Conservation (phyloP, 768 basidiomycete species). For the Pisolithus sp. region DNA sequence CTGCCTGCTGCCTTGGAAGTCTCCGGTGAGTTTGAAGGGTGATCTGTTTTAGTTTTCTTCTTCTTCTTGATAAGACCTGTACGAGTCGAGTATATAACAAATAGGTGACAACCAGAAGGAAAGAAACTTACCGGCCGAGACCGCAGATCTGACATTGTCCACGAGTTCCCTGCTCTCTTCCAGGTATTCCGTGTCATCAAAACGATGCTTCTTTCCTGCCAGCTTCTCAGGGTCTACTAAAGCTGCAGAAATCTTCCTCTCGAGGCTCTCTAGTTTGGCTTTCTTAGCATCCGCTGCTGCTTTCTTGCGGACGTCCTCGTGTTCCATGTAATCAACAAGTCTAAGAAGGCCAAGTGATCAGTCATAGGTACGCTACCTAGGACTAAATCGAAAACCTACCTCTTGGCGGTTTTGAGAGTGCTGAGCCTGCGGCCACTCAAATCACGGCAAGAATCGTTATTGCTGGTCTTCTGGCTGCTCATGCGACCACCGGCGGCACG, state of each 20-base stretch:
- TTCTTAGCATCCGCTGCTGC: constrained; percentile 72
- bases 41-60: constrained; percentile 55
- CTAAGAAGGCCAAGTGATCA: constrained; percentile 33
- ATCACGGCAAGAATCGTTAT: constrained; percentile 93
- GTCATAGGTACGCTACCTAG: background rate
- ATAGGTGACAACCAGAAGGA: background rate
- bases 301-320: constrained; percentile 74
- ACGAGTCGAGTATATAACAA: constrained; percentile 18
- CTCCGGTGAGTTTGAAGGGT: constrained; percentile 10
- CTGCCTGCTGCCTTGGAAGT: constrained; percentile 18
- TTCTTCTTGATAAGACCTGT: constrained; percentile 68
- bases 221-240: constrained; percentile 39
- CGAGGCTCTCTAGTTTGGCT: constrained; percentile 78
- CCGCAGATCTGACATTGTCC: constrained; percentile 87
- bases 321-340: constrained; percentile 79
- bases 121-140: constrained; percentile 57
- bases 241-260: constrained; percentile 56
- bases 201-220: constrained; percentile 77
- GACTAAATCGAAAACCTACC: constrained; percentile 41
- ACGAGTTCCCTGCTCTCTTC: constrained; percentile 89
- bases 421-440: constrained; percentile 83
- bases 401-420: constrained; percentile 95
- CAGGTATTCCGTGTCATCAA: constrained; percentile 89
- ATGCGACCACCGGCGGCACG: constrained; percentile 96
- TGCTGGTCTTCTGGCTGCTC: constrained; percentile 92